Conservation (phyloP, 2,329 filamentous ascomycete genomes). For the Coniella lustricola region DNA sequence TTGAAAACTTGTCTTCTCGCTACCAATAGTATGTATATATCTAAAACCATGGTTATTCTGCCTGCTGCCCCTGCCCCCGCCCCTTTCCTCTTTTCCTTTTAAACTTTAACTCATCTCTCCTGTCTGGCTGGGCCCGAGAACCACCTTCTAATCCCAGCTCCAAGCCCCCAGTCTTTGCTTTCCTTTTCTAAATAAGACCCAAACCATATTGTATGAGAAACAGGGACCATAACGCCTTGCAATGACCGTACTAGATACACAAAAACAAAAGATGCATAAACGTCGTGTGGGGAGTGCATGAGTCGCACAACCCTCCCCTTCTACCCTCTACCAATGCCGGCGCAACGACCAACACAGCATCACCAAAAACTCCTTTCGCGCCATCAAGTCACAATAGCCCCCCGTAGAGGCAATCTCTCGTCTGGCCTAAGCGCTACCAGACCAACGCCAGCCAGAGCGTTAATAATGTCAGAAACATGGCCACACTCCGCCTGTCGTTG, state of each 20-base stretch:
- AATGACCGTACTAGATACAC: neutral
- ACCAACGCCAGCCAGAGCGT: slow-evolving; percentile 16
- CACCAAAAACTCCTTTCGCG: slow-evolving; percentile 11
- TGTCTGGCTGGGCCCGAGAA: too few species aligned
- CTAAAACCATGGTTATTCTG: too few species aligned
- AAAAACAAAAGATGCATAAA: neutral
- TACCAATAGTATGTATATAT: too few species aligned
- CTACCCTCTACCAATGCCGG: neutral
- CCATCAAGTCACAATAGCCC: slow-evolving; percentile 15
- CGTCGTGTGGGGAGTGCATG: neutral
- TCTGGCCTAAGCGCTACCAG: slow-evolving; percentile 15
- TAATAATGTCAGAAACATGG: slow-evolving; percentile 12
- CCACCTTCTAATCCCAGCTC: too few species aligned
- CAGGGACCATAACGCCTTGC: neutral
- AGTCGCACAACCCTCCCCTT: neutral
- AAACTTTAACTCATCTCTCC: too few species aligned
- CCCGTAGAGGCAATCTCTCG: slow-evolving; percentile 5
- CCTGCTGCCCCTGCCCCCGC: too few species aligned
- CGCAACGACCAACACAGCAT: neutral
- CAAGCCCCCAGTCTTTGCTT: neutral
- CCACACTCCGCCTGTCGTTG: slow-evolving; percentile 9
- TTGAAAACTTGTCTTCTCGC: too few species aligned
- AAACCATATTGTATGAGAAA: neutral
- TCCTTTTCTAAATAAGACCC: neutral
- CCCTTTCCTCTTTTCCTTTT: too few species aligned